These are phyloP conservation scores for Lecanicillium sp. DNA, from an alignment of 2,329 filamentous ascomycete genomes.

Conservation along the genomic window DNA sequence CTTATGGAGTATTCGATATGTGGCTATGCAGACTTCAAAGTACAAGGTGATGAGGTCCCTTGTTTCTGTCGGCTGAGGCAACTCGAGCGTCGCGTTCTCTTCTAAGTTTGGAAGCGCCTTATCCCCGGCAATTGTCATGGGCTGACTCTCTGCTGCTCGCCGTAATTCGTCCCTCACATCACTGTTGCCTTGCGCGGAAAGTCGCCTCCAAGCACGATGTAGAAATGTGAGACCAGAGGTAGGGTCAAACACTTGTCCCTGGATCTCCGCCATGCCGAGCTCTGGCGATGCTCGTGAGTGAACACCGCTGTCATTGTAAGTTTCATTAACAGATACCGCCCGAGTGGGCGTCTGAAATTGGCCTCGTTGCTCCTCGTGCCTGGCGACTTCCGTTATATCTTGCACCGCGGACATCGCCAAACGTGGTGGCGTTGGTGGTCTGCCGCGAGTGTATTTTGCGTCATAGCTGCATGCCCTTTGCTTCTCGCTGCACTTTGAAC, in stretches of 20 bases:
- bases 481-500: constrained; percentile 21
- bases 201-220: constrained; percentile 41
- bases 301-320: background rate
- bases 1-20: constrained; percentile 50
- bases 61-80: constrained; percentile 28
- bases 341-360: too few species aligned
- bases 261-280: constrained; percentile 38
- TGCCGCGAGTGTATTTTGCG: constrained; percentile 23
- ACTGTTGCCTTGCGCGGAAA: constrained; percentile 33
- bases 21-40: constrained; percentile 53
- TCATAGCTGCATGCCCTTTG: constrained; percentile 21
- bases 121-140: too few species aligned
- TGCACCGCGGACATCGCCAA: constrained; percentile 1
- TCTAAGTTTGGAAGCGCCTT: constrained; percentile 9
- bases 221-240: constrained; percentile 45
- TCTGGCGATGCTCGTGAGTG: constrained; percentile 30
- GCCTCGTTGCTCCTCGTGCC: too few species aligned
- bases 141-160: too few species aligned
- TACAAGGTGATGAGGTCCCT: constrained; percentile 39
- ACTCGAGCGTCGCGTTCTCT: constrained; percentile 21
- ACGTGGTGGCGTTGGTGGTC: constrained; percentile 25
- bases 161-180: constrained; percentile 8
- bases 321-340: too few species aligned
- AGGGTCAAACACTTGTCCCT: constrained; percentile 44
- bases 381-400: too few species aligned